Conservation (phyloP, 495 filamentous ascomycete species). For the Podospora bellae-mahoneyi region DNA sequence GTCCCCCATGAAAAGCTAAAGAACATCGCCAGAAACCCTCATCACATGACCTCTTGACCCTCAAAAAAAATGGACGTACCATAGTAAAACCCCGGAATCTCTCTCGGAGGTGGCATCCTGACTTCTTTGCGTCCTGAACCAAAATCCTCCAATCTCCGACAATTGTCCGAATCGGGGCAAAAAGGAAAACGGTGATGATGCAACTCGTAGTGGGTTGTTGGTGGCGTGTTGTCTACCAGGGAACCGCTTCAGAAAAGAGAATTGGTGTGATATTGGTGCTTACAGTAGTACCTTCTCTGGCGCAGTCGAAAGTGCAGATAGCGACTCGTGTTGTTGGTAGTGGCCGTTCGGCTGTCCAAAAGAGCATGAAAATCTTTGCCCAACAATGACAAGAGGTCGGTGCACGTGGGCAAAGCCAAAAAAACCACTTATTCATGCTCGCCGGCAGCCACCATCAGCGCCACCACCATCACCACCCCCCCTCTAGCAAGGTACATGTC, state of each 20-base stretch:
- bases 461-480: not conserved
- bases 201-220: not conserved
- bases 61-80: not conserved
- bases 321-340: not conserved
- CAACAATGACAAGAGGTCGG: not conserved
- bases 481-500: not conserved
- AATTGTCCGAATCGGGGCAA: not conserved
- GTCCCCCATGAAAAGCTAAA: too few relatives aligned
- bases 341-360: not conserved
- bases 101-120: not conserved
- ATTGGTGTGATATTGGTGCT: not conserved
- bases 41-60: not conserved
- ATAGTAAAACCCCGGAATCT: conserved; percentile 5
- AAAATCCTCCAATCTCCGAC: too few relatives aligned
- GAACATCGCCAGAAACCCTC: too few relatives aligned
- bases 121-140: not conserved
- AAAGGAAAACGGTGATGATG: not conserved
- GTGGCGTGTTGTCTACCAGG: not conserved
- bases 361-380: not conserved
- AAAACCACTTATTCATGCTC: not conserved
- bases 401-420: not conserved
- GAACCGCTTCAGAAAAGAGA: not conserved
- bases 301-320: not conserved
- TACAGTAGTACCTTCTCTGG: not conserved
- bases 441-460: not conserved